These are phyloP conservation scores for Nannizzia gypsea DNA, from an alignment of 2,329 filamentous ascomycete species.

Conservation along the genomic window DNA sequence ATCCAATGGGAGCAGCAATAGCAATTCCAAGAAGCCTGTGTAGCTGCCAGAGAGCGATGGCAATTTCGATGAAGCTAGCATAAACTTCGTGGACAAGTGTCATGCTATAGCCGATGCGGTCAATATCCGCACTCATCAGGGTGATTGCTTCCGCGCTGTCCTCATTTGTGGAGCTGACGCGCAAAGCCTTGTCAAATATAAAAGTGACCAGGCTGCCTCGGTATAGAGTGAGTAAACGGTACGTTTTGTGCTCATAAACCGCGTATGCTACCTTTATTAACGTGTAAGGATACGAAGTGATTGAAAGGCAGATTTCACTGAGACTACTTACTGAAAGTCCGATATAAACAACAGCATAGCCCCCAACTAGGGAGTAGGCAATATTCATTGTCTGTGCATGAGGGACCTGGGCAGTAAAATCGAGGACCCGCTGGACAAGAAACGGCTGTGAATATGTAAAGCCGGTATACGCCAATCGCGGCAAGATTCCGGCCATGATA, in stretches of 20 bases:
- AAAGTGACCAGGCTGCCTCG: not conserved
- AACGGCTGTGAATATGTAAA: slow-evolving; percentile 1
- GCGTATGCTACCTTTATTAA: not conserved
- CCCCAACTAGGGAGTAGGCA: not conserved
- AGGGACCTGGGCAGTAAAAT: not conserved
- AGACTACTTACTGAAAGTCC: slow-evolving; percentile 1
- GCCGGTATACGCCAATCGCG: not conserved
- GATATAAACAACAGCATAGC: slow-evolving; percentile 2
- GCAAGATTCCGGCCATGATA: not conserved
- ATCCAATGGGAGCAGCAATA: not conserved
- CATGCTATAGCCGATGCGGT: slow-evolving; percentile 15
- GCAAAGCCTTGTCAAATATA: slow-evolving; percentile 2
- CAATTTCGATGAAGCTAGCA: slow-evolving; percentile 14
- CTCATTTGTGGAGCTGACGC: not conserved
- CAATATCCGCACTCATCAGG: slow-evolving; percentile 21
- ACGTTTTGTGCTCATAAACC: slow-evolving; percentile 5
- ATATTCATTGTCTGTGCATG: not conserved
- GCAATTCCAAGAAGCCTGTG: not conserved
- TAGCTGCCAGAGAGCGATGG: slow-evolving; percentile 3
- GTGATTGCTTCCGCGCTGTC: slow-evolving; percentile 11
- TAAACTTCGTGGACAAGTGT: slow-evolving; percentile 17
- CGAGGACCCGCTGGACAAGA: not conserved
- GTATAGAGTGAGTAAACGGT: not conserved
- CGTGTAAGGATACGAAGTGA: not conserved
- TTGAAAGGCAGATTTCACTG: not conserved